Evolutionary conservation across 2,329 filamentous ascomycete genomes (phyloP), one percentile per base, ranked within the genome.

Genomic region (Aspergillus carbonarius): DNA sequence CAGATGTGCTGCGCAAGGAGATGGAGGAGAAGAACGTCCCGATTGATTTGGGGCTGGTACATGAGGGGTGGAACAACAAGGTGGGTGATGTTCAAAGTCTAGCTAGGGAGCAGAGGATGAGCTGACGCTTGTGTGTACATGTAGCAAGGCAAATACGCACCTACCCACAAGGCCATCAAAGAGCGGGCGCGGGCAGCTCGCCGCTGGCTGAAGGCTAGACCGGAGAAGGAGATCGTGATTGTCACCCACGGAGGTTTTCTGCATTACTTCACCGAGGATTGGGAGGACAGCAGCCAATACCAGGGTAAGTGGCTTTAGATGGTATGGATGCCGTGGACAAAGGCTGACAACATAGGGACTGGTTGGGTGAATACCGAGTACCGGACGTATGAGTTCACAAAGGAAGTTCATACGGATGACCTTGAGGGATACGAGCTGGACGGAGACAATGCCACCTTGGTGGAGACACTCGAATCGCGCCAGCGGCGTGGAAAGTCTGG

Each of bases 201-300:
- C 44, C 66, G 78, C 12, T 87, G 83, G 76, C 72, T 95, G 60
- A 77, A 76, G 66, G 68, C 63, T 9, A 68, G 78, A 23, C 76
- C 76, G 4, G 82, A 85, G 66, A 86, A 90, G 67, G 84, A 93
- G 66, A 84, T 96, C 27, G 85, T 88, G 0, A 81, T 92, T 1
- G 91, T 96, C 7, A 89, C 91, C 3, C 92, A 96, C 68, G 92
- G 92, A 1, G 90, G 89, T 1, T 90, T 93, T 66, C 72, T 96
- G 67, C 92, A 96, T 73, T 96, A 91, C 68, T 78, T 96, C 62
- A 95, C 91, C 0, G 85, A 92, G 65, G 92, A 96, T 68, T 96
- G 88, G 85, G 80, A 85, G 55, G 89, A 86, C 42, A 82, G 67
- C 67, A 79, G 78, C 49, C 70, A 74, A 44, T 79, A 78, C 64